phyloP scores from a whole-genome alignment of 805 yeast genomes.

The Myxozyma mucilagina region DNA sequence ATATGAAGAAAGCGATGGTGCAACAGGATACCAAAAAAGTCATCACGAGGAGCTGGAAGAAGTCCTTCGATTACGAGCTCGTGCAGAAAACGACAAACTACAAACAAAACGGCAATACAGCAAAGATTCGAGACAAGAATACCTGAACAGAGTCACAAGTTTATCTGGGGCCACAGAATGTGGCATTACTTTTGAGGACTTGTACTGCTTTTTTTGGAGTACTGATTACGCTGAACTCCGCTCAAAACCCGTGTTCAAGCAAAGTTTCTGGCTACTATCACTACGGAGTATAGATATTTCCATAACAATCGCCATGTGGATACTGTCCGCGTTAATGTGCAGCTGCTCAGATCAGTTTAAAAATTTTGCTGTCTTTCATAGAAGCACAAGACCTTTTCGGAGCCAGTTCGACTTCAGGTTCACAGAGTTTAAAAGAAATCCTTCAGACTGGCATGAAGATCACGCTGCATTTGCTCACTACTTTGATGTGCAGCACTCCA shows the following conservation, averaged over 20 bases:
- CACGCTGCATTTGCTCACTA: background rate
- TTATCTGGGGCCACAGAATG: background rate
- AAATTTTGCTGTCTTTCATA: background rate
- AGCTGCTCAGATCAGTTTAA: background rate
- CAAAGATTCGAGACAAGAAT: background rate
- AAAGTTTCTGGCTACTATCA: background rate
- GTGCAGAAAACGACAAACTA: background rate
- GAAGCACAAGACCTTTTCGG: background rate
- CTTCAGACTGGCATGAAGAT: background rate
- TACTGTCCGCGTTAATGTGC: background rate
- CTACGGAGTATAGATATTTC: background rate
- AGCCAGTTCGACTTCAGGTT: background rate
- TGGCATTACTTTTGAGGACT: background rate
- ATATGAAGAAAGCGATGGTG: background rate
- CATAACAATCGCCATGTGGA: background rate
- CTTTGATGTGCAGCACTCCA: background rate
- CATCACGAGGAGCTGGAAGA: background rate
- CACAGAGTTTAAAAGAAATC: background rate
- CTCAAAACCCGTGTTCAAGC: background rate
- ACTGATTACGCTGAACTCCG: constrained; percentile 2
- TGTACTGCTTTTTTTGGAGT: constrained; percentile 1
- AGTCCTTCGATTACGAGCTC: constrained; percentile 2
- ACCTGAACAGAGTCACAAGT: background rate
- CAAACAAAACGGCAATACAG: background rate
- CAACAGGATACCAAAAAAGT: background rate